Evolutionary conservation across 805 yeast genomes (phyloP).

Genomic region (Metschnikowia anglica): DNA sequence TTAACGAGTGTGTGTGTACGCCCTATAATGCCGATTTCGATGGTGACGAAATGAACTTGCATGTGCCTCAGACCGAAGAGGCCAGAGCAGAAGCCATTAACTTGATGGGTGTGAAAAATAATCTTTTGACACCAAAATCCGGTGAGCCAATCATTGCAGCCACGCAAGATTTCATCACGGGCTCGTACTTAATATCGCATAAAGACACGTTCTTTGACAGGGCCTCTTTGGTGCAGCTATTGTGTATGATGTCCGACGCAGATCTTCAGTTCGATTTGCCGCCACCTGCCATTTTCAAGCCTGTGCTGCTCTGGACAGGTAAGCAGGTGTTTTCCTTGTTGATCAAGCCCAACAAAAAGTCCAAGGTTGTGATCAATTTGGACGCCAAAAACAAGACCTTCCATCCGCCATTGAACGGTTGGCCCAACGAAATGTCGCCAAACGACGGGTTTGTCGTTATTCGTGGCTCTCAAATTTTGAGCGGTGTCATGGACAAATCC

Average conservation of each 20-base stretch:
- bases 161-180: slow-evolving; percentile 98
- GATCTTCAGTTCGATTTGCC: slow-evolving; percentile 85
- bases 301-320: slow-evolving; percentile 92
- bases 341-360: slow-evolving; percentile 73
- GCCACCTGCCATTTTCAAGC: slow-evolving; percentile 91
- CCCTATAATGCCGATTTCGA: slow-evolving; percentile 99
- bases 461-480: slow-evolving; percentile 81
- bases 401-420: slow-evolving; percentile 66
- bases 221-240: slow-evolving; percentile 74
- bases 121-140: slow-evolving; percentile 90
- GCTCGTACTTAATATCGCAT: slow-evolving; percentile 86
- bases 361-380: slow-evolving; percentile 82
- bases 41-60: slow-evolving; percentile 99
- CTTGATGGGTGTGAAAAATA: slow-evolving; percentile 96
- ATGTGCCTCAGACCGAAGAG: slow-evolving; percentile 98
- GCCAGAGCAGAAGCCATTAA: slow-evolving; percentile 98
- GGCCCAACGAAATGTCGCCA: slow-evolving; percentile 93
- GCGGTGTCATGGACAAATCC: slow-evolving; percentile 97
- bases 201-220: slow-evolving; percentile 93
- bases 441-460: slow-evolving; percentile 93
- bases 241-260: slow-evolving; percentile 97
- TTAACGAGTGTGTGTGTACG: slow-evolving; percentile 98
- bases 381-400: slow-evolving; percentile 94
- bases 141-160: slow-evolving; percentile 99
- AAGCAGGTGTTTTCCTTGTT: slow-evolving; percentile 89